phyloP scores from a whole-genome alignment of 106 monocot species.

The Phalaenopsis equestris region DNA sequence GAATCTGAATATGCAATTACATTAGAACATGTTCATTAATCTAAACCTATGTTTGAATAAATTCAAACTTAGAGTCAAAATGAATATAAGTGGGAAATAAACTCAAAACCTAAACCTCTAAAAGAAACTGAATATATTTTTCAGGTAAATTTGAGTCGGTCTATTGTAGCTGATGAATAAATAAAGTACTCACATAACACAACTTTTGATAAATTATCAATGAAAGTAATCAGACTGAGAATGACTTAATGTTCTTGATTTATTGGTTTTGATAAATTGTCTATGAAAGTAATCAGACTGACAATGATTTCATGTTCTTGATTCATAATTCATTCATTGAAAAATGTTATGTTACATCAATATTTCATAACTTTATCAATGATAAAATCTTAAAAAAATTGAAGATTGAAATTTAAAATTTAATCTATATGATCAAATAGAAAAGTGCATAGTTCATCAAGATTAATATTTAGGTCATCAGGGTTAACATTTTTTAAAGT shows the following conservation, averaged over 20 bases:
- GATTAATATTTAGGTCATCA: not conserved
- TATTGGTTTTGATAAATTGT: too few relatives aligned
- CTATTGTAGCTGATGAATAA: not conserved
- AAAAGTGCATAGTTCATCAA: not conserved
- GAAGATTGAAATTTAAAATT: not conserved
- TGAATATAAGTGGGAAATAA: not conserved
- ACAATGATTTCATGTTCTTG: too few relatives aligned
- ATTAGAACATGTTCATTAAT: not conserved
- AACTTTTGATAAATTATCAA: not conserved
- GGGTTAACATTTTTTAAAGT: not conserved
- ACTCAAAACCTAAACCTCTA: not conserved
- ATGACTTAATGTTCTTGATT: not conserved
- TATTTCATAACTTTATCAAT: not conserved
- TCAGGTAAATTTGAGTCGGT: not conserved
- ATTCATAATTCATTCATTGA: too few relatives aligned
- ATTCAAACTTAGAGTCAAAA: too few relatives aligned
- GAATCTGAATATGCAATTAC: not conserved
- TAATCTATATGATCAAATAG: not conserved
- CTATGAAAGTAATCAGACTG: too few relatives aligned
- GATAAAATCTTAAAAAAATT: not conserved
- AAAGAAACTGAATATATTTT: not conserved
- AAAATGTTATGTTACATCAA: not conserved
- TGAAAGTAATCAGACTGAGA: not conserved
- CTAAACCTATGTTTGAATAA: not conserved
- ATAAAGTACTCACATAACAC: not conserved